Evolutionary conservation across 371 early-diverging fungal species (phyloP), one percentile per base, ranked within the genome.

Genomic region (Quaeritorhiza haematococci): DNA sequence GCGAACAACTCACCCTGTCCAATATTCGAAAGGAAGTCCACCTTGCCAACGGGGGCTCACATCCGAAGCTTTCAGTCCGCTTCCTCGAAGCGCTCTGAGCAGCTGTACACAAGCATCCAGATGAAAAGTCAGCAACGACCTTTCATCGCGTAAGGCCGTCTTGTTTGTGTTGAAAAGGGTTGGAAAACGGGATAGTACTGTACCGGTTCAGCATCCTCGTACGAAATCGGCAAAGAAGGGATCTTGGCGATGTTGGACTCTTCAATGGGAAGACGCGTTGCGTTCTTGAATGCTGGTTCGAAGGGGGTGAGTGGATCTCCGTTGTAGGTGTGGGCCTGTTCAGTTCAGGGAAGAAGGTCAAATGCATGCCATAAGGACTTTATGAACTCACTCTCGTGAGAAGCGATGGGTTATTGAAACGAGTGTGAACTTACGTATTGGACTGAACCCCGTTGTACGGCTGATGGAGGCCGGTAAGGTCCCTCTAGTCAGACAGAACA

Each of bases 221-320:
- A 86, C 2, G 84, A 82, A 15, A 87, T 67, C 8, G 87, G 87
- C 5, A 87, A 63, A 0, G 85, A 82, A 1, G 87, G 87, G 28
- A 87, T 87, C 26, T 60, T 49, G 49, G 80, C 64, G n/a, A 86
- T 56, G 41, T 66, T 77, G 0, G 76, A 61, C 5, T 84, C 78
- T 8, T 74, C 73, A 23, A 58, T 68, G 1, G 67, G 66, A 19
- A 87, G 59, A 35, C 84, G 72, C 5, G 67, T 67, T 0, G 80
- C 79, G 61, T 81, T 69, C 28, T 71, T 53, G 2, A 74, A 74
- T 0, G 85, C 69, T n/a, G 85, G 71, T 28, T 66, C 73, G 10
- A 82, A 83, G 5, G 85, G 84, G 0, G 87, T 85, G 13, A 77
- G 72, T 3, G 87, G 86, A 58, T 87, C 87, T 5, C 87, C 87